These are phyloP conservation scores for Cladophialophora exuberans DNA, from an alignment of 2,329 filamentous ascomycete species.

Conservation along the genomic window DNA sequence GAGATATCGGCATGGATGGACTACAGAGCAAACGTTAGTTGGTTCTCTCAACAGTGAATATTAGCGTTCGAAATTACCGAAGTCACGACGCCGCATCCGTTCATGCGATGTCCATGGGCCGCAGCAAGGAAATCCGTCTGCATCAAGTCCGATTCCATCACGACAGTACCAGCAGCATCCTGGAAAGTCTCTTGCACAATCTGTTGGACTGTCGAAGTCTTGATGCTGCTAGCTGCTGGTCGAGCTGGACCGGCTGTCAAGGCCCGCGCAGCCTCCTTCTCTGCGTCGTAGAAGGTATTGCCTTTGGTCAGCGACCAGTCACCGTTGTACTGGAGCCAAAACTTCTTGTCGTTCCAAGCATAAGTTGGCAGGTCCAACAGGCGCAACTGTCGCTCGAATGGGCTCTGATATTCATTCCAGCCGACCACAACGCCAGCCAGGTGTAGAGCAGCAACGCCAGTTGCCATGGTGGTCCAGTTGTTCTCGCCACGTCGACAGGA, in stretches of 20 bases:
- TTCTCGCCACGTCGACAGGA: constrained; percentile 66
- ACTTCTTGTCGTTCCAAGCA: constrained; percentile 69
- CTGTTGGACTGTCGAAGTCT: constrained; percentile 33
- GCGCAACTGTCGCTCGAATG: constrained; percentile 60
- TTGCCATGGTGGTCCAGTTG: constrained; percentile 66
- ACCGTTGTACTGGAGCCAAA: constrained; percentile 59
- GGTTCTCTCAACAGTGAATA: background rate
- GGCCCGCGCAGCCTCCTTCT: background rate
- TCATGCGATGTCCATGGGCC: constrained; percentile 50
- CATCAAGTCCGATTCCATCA: constrained; percentile 46
- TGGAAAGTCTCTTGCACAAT: constrained; percentile 42
- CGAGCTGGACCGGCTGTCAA: background rate
- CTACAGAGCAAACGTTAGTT: constrained; percentile 13
- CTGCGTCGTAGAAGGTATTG: background rate
- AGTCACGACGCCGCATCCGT: constrained; percentile 47
- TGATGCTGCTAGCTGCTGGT: background rate
- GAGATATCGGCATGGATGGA: constrained; percentile 37
- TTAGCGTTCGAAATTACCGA: constrained; percentile 42
- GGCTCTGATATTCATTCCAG: constrained; percentile 71
- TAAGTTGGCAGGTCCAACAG: constrained; percentile 67
- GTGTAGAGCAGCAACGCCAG: constrained; percentile 63
- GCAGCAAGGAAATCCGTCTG: constrained; percentile 44
- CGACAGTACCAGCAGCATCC: constrained; percentile 34
- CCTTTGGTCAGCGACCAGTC: constrained; percentile 47
- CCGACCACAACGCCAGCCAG: constrained; percentile 64